phyloP scores from a whole-genome alignment of 108 stramenopile species.

The Ochromonas danica region DNA sequence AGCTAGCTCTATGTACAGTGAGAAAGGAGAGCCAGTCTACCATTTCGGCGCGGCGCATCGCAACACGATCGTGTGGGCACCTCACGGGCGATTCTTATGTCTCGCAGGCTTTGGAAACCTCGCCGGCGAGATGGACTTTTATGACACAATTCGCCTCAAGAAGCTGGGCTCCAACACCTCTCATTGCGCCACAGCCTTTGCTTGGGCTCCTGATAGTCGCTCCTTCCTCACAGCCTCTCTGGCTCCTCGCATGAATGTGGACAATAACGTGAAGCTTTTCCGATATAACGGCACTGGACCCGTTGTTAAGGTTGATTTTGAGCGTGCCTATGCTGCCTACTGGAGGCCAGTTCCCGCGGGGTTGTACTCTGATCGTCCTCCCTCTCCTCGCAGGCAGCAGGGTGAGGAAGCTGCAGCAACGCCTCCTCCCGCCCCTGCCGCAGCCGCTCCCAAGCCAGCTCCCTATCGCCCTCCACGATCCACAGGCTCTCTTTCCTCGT shows the following conservation, averaged over 20 bases:
- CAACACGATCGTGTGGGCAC: constrained; percentile 79
- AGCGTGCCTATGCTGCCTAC: constrained; percentile 11
- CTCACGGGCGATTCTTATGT: constrained; percentile 83
- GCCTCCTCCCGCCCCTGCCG: neutral
- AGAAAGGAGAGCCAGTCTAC: constrained; percentile 81
- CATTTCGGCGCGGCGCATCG: constrained; percentile 86
- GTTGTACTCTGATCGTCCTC: neutral
- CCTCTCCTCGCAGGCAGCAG: neutral
- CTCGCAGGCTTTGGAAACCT: constrained; percentile 66
- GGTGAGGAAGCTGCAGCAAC: neutral
- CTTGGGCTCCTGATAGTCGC: constrained; percentile 87
- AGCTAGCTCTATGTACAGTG: constrained; percentile 81
- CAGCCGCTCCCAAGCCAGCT: constrained; percentile 10
- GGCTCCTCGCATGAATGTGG: constrained; percentile 96
- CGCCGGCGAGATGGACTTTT: constrained; percentile 83
- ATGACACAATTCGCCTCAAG: constrained; percentile 66
- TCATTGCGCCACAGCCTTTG: constrained; percentile 74
- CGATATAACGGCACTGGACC: constrained; percentile 55
- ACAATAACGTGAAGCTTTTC: constrained; percentile 79
- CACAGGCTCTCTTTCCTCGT: neutral
- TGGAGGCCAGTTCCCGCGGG: constrained; percentile 3
- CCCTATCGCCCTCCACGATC: constrained; percentile 23
- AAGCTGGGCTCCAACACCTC: constrained; percentile 60
- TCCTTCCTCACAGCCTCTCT: constrained; percentile 82
- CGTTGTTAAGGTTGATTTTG: constrained; percentile 23